Base-by-base conservation (phyloP, 441 rosid species). In the Pelargonium australe region DNA sequence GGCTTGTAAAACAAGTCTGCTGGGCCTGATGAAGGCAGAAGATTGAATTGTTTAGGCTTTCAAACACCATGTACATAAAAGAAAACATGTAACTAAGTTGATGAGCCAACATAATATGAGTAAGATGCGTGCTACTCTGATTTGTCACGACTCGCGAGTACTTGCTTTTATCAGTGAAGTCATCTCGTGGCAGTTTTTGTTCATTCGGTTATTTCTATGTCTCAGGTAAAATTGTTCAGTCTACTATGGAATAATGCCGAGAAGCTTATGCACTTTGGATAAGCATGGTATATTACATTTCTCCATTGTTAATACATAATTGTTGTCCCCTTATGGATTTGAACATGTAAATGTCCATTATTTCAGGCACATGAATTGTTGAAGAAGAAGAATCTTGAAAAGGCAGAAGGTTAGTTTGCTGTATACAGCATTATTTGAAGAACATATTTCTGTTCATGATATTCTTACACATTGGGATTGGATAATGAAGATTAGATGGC, bases 181-280 rank as follows among this genome's bases (percentile, higher is more conserved):
- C 60, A 53, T 7, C 20, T 16, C 23, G 4, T 53, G 40, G 60
- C 60, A n/a, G 60, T 53, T 53, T 53, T 53, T 53, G 60, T 53
- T 53, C 60, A 53, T 53, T n/a, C 14, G 40, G 40, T 5, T 34
- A 34, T 34, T 53, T 53, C 60, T 20, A 14, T n/a, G 60, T 53
- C 60, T 37, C 87, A 95, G 99, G 92, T 37, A 89, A 87, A 79
- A 95, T 95, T 77, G 84, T 90, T 84, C 95, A 90, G 79, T 88
- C 95, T 76, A 90, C 97, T 61, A 16, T 87, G 78, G 99, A 90
- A 64, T 96, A 92, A 75, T 92, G 98, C 72, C 85, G 85, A 68
- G 98, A 92, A 81, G 89, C 87, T 68, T 90, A 89, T 81, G 91
- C 81, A 75, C 71, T 71, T 55, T 90, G 95, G 98, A 78, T 87